Conservation (phyloP, 2,329 filamentous ascomycete species). For the Botrytis tulipae region DNA sequence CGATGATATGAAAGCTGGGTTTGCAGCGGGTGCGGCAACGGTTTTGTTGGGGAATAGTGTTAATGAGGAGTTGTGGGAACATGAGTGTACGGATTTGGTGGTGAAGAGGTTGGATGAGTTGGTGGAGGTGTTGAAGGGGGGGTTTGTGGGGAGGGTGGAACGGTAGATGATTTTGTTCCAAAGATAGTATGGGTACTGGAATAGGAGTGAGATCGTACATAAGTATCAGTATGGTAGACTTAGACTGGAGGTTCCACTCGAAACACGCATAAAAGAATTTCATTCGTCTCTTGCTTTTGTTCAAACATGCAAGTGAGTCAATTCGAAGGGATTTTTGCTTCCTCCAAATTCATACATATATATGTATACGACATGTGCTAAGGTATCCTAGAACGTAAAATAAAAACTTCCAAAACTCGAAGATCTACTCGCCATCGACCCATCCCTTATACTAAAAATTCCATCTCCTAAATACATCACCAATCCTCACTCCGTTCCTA, state of each 20-base stretch:
- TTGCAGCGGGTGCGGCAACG: conserved; percentile 79
- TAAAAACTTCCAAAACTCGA: neutral
- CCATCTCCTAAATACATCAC: neutral
- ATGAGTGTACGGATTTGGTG: conserved; percentile 74
- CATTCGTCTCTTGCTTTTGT: neutral
- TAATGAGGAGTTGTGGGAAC: conserved; percentile 67
- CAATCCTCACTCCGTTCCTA: no score
- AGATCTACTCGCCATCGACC: neutral
- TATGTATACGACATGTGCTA: neutral
- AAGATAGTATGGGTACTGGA: neutral
- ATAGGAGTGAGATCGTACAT: neutral
- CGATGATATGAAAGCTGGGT: conserved; percentile 90
- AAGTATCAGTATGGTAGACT: neutral
- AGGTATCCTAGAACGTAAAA: neutral
- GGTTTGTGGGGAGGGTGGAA: conserved; percentile 57
- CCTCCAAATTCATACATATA: neutral
- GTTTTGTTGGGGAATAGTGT: conserved; percentile 83
- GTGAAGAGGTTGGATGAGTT: conserved; percentile 73
- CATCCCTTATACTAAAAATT: neutral
- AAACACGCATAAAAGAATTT: neutral
- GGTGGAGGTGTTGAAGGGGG: conserved; percentile 69
- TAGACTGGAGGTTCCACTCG: neutral
- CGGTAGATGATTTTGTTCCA: conserved; percentile 16
- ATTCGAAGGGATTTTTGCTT: neutral
- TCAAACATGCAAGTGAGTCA: neutral